Evolutionary conservation across 768 basidiomycete genomes (phyloP), one percentile per base, ranked within the genome.

Genomic region (Lactifluus echinatus): DNA sequence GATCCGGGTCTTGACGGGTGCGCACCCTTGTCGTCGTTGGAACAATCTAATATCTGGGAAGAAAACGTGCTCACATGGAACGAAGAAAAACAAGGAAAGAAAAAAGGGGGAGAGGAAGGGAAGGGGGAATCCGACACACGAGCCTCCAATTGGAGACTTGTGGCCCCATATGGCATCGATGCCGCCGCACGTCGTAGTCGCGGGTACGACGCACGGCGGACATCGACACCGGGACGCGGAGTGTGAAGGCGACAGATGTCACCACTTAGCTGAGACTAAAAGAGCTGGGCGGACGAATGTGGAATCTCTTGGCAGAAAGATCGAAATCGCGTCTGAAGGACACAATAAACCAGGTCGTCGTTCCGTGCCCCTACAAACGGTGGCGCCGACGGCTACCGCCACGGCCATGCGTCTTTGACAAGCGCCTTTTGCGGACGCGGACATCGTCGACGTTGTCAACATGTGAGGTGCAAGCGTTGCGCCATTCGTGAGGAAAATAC

Each of bases 141-240:
- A 23, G 50, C 37, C 56, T 47, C 56, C 45, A 5, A 29, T 45
- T 21, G 45, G 37, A 57, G 31, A 34, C 51, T 19, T 34, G 50
- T 34, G 51, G 45, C 34, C 57, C 51, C 51, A 39, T 28, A 19
- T 55, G 53, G 57, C 46, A 24, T 36, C 6, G 15, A 7, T 53
- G 26, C 36, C 34, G 17, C 53, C 43, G n/a, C 48, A 55, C 58
- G 48, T 33, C 48, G 58, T 48, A 43, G 58, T 59, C 58, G 58
- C 58, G 40, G 56, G 28, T 37, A 24, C 58, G 53, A 3, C 57
- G 47, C 37, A 12, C 43, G 43, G 12, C 58, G 17, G 42, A 54
- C 48, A 23, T 24, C 42, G 19, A 45, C 58, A 8, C 53, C 58
- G 37, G 36, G 58, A 50, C 53, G 43, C 57, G 52, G 46, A 46